Evolutionary conservation across 164 flowering plant species (phyloP).

Genomic region (Litsea cubeba): DNA sequence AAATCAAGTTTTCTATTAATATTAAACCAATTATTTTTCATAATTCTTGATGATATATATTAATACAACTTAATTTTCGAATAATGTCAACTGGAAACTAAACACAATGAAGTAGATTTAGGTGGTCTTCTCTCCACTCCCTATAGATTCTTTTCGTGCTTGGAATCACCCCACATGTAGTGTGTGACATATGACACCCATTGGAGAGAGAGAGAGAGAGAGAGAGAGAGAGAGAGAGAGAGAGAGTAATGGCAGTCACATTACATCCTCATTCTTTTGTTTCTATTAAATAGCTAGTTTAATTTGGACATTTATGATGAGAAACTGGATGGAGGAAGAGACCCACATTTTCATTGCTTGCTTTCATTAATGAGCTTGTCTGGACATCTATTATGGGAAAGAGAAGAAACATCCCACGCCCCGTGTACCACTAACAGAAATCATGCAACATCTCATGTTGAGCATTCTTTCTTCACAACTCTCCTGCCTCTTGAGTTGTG

Average conservation of each 20-base stretch:
- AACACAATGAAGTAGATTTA: no score
- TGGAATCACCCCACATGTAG: no score
- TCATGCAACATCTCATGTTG: not conserved
- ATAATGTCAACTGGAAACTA: no score
- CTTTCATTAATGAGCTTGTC: not conserved
- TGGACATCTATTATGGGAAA: not conserved
- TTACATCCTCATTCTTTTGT: not conserved
- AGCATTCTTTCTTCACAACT: slow-evolving; percentile 17
- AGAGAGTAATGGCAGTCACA: slow-evolving; percentile 14
- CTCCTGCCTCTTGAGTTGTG: not conserved
- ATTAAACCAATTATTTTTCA: no score
- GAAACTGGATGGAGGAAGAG: not conserved
- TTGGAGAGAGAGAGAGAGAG: not conserved
- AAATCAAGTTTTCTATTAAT: no score
- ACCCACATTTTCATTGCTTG: not conserved
- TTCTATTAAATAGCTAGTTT: not conserved
- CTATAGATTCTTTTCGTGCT: no score
- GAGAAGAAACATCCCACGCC: not conserved
- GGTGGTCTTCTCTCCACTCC: no score
- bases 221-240: no score
- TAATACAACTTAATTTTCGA: no score
- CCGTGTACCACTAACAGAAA: not conserved
- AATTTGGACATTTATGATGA: no score
- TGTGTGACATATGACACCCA: no score
- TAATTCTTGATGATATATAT: no score